Evolutionary conservation across 768 basidiomycete genomes (phyloP).

Genomic region (Termitomyces sp.): DNA sequence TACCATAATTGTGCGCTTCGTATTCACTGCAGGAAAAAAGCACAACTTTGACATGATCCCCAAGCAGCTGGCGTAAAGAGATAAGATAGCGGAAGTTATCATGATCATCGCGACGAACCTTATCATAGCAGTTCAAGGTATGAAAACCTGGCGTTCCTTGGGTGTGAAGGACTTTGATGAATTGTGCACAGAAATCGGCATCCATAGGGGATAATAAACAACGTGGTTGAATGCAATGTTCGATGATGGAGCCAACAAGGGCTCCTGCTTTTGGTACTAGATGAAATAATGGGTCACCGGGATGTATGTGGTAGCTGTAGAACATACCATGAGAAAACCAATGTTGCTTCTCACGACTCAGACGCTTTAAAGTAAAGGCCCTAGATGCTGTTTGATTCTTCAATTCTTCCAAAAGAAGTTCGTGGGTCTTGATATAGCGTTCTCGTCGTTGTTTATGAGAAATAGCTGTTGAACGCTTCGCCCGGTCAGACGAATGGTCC

Average conservation of each 20-base stretch:
- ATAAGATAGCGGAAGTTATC: not conserved
- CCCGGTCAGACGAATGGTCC: constrained; percentile 67
- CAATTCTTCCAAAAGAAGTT: constrained; percentile 58
- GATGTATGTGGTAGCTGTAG: not conserved
- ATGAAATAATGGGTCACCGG: constrained; percentile 4
- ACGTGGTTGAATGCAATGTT: constrained; percentile 91
- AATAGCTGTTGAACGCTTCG: constrained; percentile 48
- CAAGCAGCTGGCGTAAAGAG: constrained; percentile 56
- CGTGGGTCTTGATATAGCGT: constrained; percentile 56
- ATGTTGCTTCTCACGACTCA: constrained; percentile 71
- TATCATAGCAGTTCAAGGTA: constrained; percentile 80
- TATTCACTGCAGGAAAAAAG: constrained; percentile 94
- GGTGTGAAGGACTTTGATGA: constrained; percentile 83
- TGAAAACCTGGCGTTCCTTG: constrained; percentile 89
- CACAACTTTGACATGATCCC: constrained; percentile 76
- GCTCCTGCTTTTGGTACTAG: constrained; percentile 39
- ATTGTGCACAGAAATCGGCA: constrained; percentile 88
- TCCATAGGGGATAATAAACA: constrained; percentile 95
- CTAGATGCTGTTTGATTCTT: constrained; percentile 72
- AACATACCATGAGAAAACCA: constrained; percentile 71
- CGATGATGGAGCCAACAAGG: constrained; percentile 63
- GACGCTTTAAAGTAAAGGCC: constrained; percentile 69
- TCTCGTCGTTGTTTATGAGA: constrained; percentile 60
- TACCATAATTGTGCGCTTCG: constrained; percentile 93
- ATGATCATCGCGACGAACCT: constrained; percentile 33